These are phyloP conservation scores for Citrus maxima DNA, from an alignment of 345 rosid species.

Conservation along the genomic window DNA sequence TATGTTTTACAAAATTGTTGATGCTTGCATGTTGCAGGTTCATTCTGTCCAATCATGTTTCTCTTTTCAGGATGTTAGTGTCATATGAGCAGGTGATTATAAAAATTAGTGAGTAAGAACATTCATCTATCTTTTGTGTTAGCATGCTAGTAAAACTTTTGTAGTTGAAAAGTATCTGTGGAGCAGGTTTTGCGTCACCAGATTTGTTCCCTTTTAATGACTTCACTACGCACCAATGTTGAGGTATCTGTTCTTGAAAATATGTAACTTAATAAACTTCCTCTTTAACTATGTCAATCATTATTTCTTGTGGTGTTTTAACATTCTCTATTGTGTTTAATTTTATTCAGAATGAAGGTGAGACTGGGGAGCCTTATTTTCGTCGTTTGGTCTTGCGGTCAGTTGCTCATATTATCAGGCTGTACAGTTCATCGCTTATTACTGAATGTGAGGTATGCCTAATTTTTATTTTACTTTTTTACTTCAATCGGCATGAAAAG, in stretches of 20 bases:
- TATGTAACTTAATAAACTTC: background rate
- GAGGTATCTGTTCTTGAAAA: conserved; percentile 54
- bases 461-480: conserved; percentile 6
- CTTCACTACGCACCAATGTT: conserved; percentile 85
- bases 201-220: conserved; percentile 96
- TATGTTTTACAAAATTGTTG: conserved; percentile 2
- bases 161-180: conserved; percentile 28
- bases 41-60: conserved; percentile 78
- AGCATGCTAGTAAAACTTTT: conserved; percentile 22
- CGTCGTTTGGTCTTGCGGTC: conserved; percentile 97
- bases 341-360: conserved; percentile 81
- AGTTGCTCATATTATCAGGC: conserved; percentile 91
- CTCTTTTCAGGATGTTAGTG: conserved; percentile 67
- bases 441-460: conserved; percentile 89
- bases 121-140: conserved; percentile 13
- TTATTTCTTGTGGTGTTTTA: background rate
- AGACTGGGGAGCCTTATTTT: conserved; percentile 90
- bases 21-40: conserved; percentile 55
- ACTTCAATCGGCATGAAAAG: background rate
- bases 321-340: conserved; percentile 17
- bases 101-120: background rate
- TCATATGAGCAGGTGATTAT: conserved; percentile 78
- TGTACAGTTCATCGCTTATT: conserved; percentile 82
- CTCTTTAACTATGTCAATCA: background rate
- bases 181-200: conserved; percentile 86